phyloP scores from a whole-genome alignment of 495 filamentous ascomycete genomes.

The Bacidia rubella region DNA sequence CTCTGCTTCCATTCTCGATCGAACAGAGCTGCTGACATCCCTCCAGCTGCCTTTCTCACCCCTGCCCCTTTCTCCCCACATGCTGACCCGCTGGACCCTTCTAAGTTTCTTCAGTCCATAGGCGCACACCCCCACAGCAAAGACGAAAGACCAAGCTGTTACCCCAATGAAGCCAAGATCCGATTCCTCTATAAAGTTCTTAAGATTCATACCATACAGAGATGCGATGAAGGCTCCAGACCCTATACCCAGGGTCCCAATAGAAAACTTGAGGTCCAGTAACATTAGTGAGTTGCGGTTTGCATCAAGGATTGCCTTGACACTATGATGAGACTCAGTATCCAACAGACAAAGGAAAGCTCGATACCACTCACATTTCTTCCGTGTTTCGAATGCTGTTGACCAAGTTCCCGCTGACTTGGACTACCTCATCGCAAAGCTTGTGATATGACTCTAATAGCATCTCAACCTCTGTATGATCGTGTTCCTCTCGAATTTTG shows the following conservation, averaged over 20 bases:
- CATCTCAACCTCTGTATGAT: constrained; percentile 96
- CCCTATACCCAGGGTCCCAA: constrained; percentile 82
- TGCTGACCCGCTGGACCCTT: constrained; percentile 79
- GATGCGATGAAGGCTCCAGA: constrained; percentile 88
- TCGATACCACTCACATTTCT: constrained; percentile 76
- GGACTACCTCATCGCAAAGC: constrained; percentile 93
- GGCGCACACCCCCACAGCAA: constrained; percentile 60
- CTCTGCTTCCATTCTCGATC: constrained; percentile 30
- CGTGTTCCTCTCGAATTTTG: constrained; percentile 60
- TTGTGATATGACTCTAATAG: constrained; percentile 95
- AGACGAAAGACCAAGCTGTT: constrained; percentile 51
- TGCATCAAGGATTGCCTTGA: constrained; percentile 90
- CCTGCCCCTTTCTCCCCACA: constrained; percentile 45
- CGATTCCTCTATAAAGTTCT: constrained; percentile 97
- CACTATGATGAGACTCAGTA: constrained; percentile 44
- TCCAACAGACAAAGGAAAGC: neutral
- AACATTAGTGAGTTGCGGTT: constrained; percentile 99
- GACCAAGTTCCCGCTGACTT: constrained; percentile 81
- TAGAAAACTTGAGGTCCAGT: constrained; percentile 89
- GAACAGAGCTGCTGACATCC: constrained; percentile 24
- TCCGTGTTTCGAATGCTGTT: constrained; percentile 96
- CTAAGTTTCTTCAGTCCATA: constrained; percentile 73
- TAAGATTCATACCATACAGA: constrained; percentile 98
- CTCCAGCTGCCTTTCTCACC: constrained; percentile 17
- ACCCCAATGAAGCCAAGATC: constrained; percentile 73